Evolutionary conservation across 768 basidiomycete species (phyloP), one percentile per base, ranked within the genome.

Genomic region (Rhodocollybia butyracea): DNA sequence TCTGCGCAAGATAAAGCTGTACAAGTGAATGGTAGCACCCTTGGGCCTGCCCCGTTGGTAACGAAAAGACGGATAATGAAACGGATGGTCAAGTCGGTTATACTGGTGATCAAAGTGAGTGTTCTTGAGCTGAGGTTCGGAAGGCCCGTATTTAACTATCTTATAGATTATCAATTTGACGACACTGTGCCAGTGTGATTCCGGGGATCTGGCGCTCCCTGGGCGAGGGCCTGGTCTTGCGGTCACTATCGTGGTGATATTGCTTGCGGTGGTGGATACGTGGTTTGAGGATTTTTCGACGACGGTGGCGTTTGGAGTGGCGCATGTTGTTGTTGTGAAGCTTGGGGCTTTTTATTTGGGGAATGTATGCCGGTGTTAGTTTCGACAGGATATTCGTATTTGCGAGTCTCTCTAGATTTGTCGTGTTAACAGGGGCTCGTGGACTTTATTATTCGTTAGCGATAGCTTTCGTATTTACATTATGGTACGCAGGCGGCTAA

Each of bases 101-200:
- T 71, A 7, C 59, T 71, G 34, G 56, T 65, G 22, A 51, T 59
- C 30, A 71, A 71, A 62, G 70, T 68, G 41, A 7, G 58, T 55
- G 22, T 8, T 21, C 19, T 36, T 24, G 4, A 26, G n/a, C n/a
- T n/a, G n/a, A n/a, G n/a, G n/a, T 36, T n/a, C 12, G 58, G 22
- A 57, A 31, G 1, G 24, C 11, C 21, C 3, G 3, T 4, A 26
- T 26, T 21, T 45, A 36, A 22, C 13, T 7, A 36, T 10, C 38
- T 40, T 34, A 29, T 21, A 58, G 57, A 46, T 58, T 10, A 13
- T 46, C 13, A 54, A 51, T 26, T 34, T 68, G 3, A 19, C 51
- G 36, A 61, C 60, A 27, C 58, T 65, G 32, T 68, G 64, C 40
- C 34, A 62, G 13, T 43, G 54, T 40, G n/a, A 19, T 3, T 32